Conservation (phyloP, 2,329 filamentous ascomycete species). For the Trichoderma polysporum region DNA sequence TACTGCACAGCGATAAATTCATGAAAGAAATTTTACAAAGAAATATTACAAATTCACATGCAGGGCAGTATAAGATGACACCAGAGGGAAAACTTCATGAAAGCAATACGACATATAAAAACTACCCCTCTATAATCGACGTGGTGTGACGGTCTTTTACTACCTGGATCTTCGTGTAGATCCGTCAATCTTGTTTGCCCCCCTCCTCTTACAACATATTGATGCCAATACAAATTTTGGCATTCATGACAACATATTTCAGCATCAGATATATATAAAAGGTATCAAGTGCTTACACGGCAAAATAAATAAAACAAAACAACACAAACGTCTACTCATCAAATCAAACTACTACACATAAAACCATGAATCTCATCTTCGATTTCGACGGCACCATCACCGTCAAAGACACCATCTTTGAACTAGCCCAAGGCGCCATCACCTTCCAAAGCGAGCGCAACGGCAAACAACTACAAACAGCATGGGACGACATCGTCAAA, state of each 20-base stretch:
- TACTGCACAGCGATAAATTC: no score
- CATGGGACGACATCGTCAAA: constrained; percentile 48
- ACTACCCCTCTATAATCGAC: background rate
- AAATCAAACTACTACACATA: background rate
- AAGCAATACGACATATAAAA: background rate
- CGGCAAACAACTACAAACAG: constrained; percentile 35
- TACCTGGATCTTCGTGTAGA: background rate
- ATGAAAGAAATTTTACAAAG: no score
- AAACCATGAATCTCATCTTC: constrained; percentile 48
- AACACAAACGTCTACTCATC: background rate
- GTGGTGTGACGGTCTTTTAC: background rate
- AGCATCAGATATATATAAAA: no score
- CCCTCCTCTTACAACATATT: background rate
- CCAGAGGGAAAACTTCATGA: background rate
- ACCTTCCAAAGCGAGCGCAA: constrained; percentile 31
- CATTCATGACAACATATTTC: background rate
- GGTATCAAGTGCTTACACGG: no score
- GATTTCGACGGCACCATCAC: constrained; percentile 64
- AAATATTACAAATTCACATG: no score
- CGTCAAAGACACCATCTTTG: constrained; percentile 50
- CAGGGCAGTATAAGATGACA: no score
- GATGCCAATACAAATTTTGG: background rate
- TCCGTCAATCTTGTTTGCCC: background rate
- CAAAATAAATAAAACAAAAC: background rate
- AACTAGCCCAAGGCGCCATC: constrained; percentile 47